Conservation (phyloP, 139 green algal species). For the Pseudopediastrum boryanum region DNA sequence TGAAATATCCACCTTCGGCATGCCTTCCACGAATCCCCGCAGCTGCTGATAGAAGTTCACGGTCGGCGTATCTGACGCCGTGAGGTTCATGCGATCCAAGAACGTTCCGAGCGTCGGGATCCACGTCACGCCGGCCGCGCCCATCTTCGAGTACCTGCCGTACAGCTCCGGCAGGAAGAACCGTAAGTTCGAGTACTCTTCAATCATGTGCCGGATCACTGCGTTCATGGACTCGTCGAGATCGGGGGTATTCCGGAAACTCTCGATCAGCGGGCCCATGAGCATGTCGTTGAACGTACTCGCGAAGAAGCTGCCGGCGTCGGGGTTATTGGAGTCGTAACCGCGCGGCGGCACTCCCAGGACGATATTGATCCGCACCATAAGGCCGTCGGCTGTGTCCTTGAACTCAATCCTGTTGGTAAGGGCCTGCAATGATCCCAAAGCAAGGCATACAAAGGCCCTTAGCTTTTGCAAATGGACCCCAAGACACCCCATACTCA, state of each 20-base stretch:
- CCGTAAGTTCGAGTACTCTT: conserved; percentile 38
- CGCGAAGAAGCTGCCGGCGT: not conserved
- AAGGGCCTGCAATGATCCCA: conserved; percentile 4
- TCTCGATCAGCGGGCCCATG: not conserved
- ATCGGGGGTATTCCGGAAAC: not conserved
- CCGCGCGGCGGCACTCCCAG: conserved; percentile 11
- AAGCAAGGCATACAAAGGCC: too few species aligned
- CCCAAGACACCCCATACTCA: too few species aligned
- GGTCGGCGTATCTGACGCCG: not conserved
- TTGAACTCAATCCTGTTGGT: conserved; percentile 38
- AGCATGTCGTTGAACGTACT: conserved; percentile 24
- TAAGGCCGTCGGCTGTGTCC: conserved; percentile 26
- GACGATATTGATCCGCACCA: conserved; percentile 23
- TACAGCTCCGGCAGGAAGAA: conserved; percentile 30
- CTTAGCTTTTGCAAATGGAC: too few species aligned
- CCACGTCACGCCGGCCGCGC: conserved; percentile 28
- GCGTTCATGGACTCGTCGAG: conserved; percentile 12
- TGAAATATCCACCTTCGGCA: too few species aligned
- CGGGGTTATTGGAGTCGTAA: conserved; percentile 25
- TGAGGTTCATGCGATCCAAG: conserved; percentile 15
- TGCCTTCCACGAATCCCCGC: too few species aligned
- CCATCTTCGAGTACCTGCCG: conserved; percentile 1
- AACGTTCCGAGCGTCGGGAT: conserved; percentile 24
- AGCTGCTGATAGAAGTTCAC: conserved; percentile 29
- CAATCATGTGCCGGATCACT: conserved; percentile 34